Conservation (phyloP, 129 eudicot genomes). For the Helichrysum umbraculigerum region DNA sequence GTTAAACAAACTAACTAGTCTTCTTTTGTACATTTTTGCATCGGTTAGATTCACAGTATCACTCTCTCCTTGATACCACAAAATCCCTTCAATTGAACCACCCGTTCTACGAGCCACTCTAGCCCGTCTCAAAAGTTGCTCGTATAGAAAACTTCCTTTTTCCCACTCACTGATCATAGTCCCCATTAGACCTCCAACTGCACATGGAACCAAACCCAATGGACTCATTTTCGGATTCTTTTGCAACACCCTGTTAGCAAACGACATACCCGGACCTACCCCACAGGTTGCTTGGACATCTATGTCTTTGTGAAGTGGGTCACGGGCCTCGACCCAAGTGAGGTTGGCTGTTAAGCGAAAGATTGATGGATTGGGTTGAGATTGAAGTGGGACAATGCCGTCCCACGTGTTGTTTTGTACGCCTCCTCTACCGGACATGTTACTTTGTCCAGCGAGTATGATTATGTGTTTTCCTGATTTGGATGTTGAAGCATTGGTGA, state of each 20-base stretch:
- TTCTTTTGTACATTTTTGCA: constrained; percentile 42
- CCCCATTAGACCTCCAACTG: constrained; percentile 52
- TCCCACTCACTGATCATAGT: constrained; percentile 65
- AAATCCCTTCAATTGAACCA: constrained; percentile 46
- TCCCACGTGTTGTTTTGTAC: constrained; percentile 65
- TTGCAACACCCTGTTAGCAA: constrained; percentile 47
- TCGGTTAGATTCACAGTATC: constrained; percentile 45
- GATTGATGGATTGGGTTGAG: constrained; percentile 36
- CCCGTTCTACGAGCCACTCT: constrained; percentile 43
- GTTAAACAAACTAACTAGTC: constrained; percentile 35
- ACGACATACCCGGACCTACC: constrained; percentile 76
- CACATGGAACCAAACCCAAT: constrained; percentile 87
- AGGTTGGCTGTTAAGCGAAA: constrained; percentile 51
- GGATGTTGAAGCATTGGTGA: constrained; percentile 5
- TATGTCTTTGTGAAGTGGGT: constrained; percentile 67
- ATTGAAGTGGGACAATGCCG: constrained; percentile 56
- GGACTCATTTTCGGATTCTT: constrained; percentile 35
- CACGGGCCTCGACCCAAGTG: constrained; percentile 65
- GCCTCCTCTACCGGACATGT: constrained; percentile 95
- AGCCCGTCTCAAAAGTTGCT: constrained; percentile 51
- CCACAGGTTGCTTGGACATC: constrained; percentile 60
- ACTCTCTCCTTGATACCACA: constrained; percentile 82
- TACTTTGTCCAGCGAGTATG: constrained; percentile 90
- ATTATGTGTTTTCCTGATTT: constrained; percentile 45
- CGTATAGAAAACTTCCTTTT: constrained; percentile 39